Evolutionary conservation across 805 yeast species (phyloP), one percentile per base, ranked within the genome.

Genomic region (Spathaspora boniae): DNA sequence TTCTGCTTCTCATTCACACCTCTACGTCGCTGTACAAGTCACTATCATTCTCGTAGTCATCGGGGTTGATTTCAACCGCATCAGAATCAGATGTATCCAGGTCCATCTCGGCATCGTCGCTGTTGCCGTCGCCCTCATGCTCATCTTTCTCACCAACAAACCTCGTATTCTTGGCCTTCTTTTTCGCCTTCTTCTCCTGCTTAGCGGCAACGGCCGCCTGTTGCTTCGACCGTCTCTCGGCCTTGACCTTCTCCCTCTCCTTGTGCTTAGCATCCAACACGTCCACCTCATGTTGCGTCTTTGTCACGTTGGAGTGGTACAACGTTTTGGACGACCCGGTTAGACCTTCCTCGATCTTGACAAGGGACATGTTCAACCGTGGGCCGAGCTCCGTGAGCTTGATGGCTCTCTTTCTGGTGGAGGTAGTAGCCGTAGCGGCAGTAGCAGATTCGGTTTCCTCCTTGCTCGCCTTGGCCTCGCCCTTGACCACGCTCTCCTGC

Each of bases 361-460:
- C 65, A 39, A 93, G 65, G 34, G 78, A 68, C 59, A 93, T 65
- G 47, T 76, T 78, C 59, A 93, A 62, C 46, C 98, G 74, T 24
- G 98, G 98, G 0, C 98, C 98, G 32, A 91, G 66, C 59, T 93
- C 98, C 1, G 91, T 86, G 33, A 93, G 69, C 56, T 87, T 89
- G 48, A 93, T 86, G 1, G 98, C 98, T 51, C 85, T 78, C 60
- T 87, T 88, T 22, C 62, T 53, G 34, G 74, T 61, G 14, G 55
- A 27, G 9, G 34, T 22, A 3, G 4, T 19, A 12, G n/a, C 9
- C 24, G 56, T 47, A n/a, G 48, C 43, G 14, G 44, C 46, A 11
- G 36, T 40, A 5, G 40, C 29, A 8, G 37, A 24, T 16, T 47
- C 49, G 5, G 41, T 41, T 24, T 50, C 51, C 14, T 45, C 41